Base-by-base conservation (phyloP, 495 filamentous ascomycete species). In the Trichoderma erinaceum region DNA sequence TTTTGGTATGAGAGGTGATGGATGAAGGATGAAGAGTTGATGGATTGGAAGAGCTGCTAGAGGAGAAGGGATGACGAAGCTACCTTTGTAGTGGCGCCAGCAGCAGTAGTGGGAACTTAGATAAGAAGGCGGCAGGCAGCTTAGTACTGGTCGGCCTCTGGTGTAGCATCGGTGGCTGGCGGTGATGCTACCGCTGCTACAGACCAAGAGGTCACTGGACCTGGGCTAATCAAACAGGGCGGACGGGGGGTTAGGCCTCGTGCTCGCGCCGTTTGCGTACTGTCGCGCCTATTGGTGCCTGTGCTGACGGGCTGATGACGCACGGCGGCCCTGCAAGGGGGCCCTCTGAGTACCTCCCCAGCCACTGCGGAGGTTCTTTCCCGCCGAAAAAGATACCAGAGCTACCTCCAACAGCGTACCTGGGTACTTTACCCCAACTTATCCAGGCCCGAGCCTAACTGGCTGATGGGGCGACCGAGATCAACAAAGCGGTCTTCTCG, bases 251-350 rank as follows among this genome's bases (percentile, higher is more conserved):
- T 25, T 23, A 11, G 50, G 50, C 50, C 50, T 56, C 50, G 50
- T 56, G 50, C 50, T 23, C 50, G 13, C 44, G 18, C 50, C 50
- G 50, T 56, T 56, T 56, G 50, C 50, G 50, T 32, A 25, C 56
- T 32, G 27, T 29, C 25, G 56, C 56, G 27, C 25, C 56, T 61
- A 29, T 27, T 32, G 23, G 56, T 25, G 50, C 50, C 56, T 13
- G 56, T 61, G 56, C 56, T 61, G 56, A 61, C 56, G 56, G 27
- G 56, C 56, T 25, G 56, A 61, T 61, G 56, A 61, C 56, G 56
- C 56, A 61, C 56, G 4, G 27, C 56, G 35, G 29, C 56, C 56
- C 56, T 61, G 56, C 56, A 61, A 61, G 56, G 56, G 56, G 56
- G 35, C 35, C 35, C 7, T 7, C 7, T 38, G 35, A 38, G 35